phyloP scores from a whole-genome alignment of 2,329 filamentous ascomycete genomes.

The Clarireedia paspali region DNA sequence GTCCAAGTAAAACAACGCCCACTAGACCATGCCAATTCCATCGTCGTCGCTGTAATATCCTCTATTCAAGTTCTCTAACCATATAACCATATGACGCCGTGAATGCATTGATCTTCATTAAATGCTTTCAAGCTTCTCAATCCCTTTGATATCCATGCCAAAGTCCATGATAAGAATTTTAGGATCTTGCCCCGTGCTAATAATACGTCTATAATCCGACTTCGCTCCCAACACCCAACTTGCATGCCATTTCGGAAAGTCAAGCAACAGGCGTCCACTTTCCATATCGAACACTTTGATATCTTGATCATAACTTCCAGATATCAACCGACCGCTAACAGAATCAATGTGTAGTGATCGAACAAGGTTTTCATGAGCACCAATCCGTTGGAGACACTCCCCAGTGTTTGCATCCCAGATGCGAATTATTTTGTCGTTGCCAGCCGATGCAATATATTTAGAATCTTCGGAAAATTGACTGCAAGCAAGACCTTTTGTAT shows the following conservation, averaged over 20 bases:
- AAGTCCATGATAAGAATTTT: slow-evolving; percentile 94
- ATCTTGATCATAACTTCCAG: slow-evolving; percentile 89
- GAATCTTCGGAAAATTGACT: slow-evolving; percentile 95
- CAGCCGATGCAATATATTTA: slow-evolving; percentile 86
- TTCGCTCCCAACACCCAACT: slow-evolving; percentile 97
- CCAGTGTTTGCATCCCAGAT: slow-evolving; percentile 93
- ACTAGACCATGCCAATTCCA: not conserved
- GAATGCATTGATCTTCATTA: not conserved
- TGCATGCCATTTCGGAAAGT: slow-evolving; percentile 90
- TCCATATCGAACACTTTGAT: slow-evolving; percentile 92
- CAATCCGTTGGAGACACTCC: slow-evolving; percentile 70
- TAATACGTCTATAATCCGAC: slow-evolving; percentile 88
- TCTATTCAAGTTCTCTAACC: not conserved
- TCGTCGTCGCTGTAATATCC: not conserved
- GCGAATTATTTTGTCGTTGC: slow-evolving; percentile 92
- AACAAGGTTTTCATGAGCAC: slow-evolving; percentile 78
- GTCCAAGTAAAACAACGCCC: not conserved
- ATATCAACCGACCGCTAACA: slow-evolving; percentile 76
- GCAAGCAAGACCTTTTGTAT: slow-evolving; percentile 89
- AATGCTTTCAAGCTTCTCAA: slow-evolving; percentile 32
- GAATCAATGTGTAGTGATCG: slow-evolving; percentile 87
- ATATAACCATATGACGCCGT: not conserved
- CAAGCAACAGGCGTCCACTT: slow-evolving; percentile 67
- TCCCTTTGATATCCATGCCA: slow-evolving; percentile 51
- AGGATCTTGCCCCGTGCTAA: slow-evolving; percentile 90